A percentile compares a stretch with the other conserved stretches of the same genome.
These are phyloP conservation scores for Eucalyptus brandiana DNA, from an alignment of 345 rosid genomes.

Conservation along the genomic window DNA sequence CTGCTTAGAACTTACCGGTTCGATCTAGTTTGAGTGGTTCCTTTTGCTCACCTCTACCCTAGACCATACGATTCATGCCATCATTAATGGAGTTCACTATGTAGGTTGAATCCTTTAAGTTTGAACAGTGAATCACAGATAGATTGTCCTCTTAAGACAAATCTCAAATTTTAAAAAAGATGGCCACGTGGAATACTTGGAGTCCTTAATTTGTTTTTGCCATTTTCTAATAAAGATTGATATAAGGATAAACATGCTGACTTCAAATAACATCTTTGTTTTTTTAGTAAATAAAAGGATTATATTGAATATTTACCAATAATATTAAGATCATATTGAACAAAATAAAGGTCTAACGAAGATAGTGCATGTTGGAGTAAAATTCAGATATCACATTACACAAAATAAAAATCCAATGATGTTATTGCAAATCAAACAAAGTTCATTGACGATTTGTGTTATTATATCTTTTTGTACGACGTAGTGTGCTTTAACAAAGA, in stretches of 20 bases:
- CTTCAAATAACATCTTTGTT: too few species aligned
- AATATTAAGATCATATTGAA: rapidly evolving
- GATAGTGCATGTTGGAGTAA: rapidly evolving
- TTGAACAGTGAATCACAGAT: rapidly evolving
- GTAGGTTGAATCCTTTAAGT: background rate
- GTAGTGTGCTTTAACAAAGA: rapidly evolving
- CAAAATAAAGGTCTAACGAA: background rate
- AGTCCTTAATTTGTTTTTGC: background rate
- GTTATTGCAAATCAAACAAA: too few species aligned
- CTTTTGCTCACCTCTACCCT: too few species aligned
- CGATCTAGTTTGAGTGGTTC: rapidly evolving
- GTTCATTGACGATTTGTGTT: rapidly evolving
- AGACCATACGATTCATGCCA: too few species aligned
- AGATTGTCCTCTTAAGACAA: rapidly evolving
- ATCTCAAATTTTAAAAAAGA: background rate
- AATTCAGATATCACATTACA: rapidly evolving
- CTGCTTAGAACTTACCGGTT: rapidly evolving
- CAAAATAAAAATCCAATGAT: too few species aligned
- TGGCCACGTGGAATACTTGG: background rate
- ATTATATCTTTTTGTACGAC: rapidly evolving
- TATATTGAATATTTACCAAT: background rate
- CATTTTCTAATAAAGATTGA: background rate
- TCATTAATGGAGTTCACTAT: background rate
- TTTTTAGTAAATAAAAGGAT: background rate
- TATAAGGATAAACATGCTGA: background rate